Evolutionary conservation across 208 protist genomes (phyloP).

Genomic region (Lotmaria passim): DNA sequence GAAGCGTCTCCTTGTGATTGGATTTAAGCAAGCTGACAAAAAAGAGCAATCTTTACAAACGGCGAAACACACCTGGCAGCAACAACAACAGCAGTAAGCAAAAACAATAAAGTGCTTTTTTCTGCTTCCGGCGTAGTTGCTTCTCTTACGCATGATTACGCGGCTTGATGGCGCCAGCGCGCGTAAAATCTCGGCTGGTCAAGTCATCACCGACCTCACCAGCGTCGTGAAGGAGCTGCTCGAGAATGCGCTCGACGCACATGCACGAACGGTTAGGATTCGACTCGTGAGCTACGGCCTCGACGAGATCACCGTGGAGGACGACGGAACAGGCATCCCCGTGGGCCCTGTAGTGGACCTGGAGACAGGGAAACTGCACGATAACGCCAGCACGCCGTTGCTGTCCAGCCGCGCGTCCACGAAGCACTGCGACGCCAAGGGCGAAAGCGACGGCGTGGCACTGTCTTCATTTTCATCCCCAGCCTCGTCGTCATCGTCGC

Average conservation of each 20-base stretch:
- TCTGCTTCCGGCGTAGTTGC: constrained; percentile 17
- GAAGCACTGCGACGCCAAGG: constrained; percentile 37
- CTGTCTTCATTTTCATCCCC: not conserved
- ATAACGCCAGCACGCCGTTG: constrained; percentile 55
- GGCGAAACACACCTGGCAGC: too few species aligned
- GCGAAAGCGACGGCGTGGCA: constrained; percentile 2
- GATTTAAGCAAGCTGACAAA: too few species aligned
- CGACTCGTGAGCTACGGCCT: constrained; percentile 72
- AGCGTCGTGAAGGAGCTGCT: constrained; percentile 89
- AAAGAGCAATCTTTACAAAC: too few species aligned
- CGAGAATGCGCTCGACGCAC: constrained; percentile 89
- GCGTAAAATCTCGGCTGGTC: constrained; percentile 77
- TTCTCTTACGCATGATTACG: constrained; percentile 47
- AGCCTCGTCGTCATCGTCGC: not conserved
- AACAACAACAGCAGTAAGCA: too few species aligned
- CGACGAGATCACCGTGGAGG: constrained; percentile 76
- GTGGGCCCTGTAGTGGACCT: constrained; percentile 46
- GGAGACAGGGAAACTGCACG: constrained; percentile 26
- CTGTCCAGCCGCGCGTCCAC: constrained; percentile 68
- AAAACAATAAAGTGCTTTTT: not conserved
- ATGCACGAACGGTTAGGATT: constrained; percentile 60
- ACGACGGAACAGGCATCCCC: constrained; percentile 82
- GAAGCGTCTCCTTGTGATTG: too few species aligned
- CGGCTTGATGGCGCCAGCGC: constrained; percentile 78
- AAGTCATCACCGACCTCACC: constrained; percentile 83